These are phyloP conservation scores for Claviceps sp. DNA, from an alignment of 2,329 filamentous ascomycete genomes.

Conservation along the genomic window DNA sequence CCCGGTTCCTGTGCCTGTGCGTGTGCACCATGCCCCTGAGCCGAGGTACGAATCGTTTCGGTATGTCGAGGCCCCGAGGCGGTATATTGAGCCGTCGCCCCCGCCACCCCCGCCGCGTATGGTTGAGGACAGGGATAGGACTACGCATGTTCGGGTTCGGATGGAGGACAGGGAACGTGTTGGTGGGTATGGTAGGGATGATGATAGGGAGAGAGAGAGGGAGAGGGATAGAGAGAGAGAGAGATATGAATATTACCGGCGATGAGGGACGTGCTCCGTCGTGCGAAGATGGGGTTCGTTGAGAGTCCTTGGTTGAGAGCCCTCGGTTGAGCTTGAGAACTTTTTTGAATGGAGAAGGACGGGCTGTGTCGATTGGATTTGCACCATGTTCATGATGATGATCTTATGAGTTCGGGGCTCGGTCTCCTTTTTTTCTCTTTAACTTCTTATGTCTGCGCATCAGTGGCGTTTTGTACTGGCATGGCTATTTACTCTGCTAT, in stretches of 20 bases:
- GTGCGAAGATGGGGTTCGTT: too few relatives aligned
- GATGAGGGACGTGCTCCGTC: neutral
- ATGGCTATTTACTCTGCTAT: too few relatives aligned
- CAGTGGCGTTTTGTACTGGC: too few relatives aligned
- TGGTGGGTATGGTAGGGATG: constrained; percentile 17
- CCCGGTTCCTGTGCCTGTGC: constrained; percentile 28
- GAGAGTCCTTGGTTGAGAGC: too few relatives aligned
- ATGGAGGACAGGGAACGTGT: constrained; percentile 21
- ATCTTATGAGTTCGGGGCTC: neutral
- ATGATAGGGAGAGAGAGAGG: neutral
- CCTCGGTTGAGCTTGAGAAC: too few relatives aligned
- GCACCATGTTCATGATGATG: neutral
- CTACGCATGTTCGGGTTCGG: constrained; percentile 13
- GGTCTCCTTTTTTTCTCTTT: too few relatives aligned
- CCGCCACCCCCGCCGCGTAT: constrained; percentile 14
- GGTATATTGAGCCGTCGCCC: constrained; percentile 16
- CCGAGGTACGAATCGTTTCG: constrained; percentile 35
- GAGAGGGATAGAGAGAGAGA: constrained; percentile 3
- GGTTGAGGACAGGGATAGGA: constrained; percentile 15
- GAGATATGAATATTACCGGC: constrained; percentile 3
- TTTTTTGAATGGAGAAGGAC: too few relatives aligned
- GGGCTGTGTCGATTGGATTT: neutral
- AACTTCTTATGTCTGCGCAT: too few relatives aligned
- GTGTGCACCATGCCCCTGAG: constrained; percentile 20
- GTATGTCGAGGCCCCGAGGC: constrained; percentile 36